Conservation (phyloP, 495 filamentous ascomycete genomes). For the Penicillium alfredii region DNA sequence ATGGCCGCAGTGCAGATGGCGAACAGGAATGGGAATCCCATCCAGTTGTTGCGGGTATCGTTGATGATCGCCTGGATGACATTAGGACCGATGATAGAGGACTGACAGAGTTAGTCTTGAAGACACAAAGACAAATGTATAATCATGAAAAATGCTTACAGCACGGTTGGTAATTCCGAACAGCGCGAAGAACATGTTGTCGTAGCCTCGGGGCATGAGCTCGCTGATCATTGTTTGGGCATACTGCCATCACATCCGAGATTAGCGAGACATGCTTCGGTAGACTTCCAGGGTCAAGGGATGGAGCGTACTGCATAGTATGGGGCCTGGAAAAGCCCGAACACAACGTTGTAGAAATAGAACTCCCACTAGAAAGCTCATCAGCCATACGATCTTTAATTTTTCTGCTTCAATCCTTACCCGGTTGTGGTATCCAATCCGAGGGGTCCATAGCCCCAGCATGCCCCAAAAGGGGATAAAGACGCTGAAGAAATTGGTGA, state of each 20-base stretch:
- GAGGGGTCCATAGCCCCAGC: conserved; percentile 43
- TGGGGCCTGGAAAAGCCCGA: conserved; percentile 45
- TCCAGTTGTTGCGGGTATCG: conserved; percentile 44
- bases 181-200: conserved; percentile 49
- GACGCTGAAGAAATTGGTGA: conserved; percentile 45
- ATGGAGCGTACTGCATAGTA: conserved; percentile 39
- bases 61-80: conserved; percentile 48
- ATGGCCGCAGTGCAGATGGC: conserved; percentile 38
- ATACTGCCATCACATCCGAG: conserved; percentile 23
- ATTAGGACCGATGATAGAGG: conserved; percentile 46
- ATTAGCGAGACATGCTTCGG: neutral
- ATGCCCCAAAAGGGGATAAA: conserved; percentile 48
- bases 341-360: conserved; percentile 47
- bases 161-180: conserved; percentile 49
- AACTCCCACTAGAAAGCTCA: conserved; percentile 36
- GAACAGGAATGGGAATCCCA: conserved; percentile 48
- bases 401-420: conserved; percentile 15
- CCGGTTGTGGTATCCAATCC: conserved; percentile 42
- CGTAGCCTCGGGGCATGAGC: conserved; percentile 44
- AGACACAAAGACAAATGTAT: neutral
- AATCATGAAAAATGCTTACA: conserved; percentile 23
- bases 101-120: conserved; percentile 24
- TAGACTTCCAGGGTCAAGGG: no score
- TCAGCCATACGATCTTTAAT: conserved; percentile 1
- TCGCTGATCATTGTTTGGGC: conserved; percentile 51